Base-by-base conservation (phyloP, 768 basidiomycete species). In the Leucocoprinus birnbaumii region DNA sequence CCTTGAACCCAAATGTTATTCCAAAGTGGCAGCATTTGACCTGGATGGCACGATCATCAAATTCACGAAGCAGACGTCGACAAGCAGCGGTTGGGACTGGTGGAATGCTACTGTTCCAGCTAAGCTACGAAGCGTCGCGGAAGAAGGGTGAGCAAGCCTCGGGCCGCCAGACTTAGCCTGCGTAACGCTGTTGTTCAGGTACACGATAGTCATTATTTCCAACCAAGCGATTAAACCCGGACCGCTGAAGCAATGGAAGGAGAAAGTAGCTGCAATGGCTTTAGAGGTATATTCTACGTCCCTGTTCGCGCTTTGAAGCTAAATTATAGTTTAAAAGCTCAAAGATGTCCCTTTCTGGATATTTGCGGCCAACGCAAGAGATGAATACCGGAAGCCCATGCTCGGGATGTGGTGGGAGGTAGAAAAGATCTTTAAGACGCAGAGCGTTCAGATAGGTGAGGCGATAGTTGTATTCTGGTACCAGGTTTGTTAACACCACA, bases 31-130 rank as follows among this genome's bases (percentile, higher is more conserved):
- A 9, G 80, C 85, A 11, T 89, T 94, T 58, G 94, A 97, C 66
- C 72, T 97, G 21, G 94, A 97, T 65, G 92, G 90, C 2, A 94
- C 92, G 0, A 62, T 95, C 56, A 93, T 97, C 66, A 87, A 48
- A 35, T 48, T 48, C 31, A 31, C 26, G 85, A 59, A 68, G 66
- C n/a, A 58, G 66, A 19, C 60, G 68, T 48, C 57, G 54, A 18
- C 55, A 22, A 65, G 74, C 3, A 61, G 66, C 2, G 62, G 66
- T 34, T 84, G 86, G 81, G 70, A 80, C 52, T 92, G 91, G 89
- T 94, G 92, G 91, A 71, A 82, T 58, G 63, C 77, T 0, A 63
- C 63, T 14, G 83, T 97, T 4, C 85, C 86, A 2, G 62, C 67
- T 6, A 87, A 82, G 65, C 65, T 98, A 59, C 79, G 80, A 61